Base-by-base conservation (phyloP, 306 rosid species). In the Inga laurina region DNA sequence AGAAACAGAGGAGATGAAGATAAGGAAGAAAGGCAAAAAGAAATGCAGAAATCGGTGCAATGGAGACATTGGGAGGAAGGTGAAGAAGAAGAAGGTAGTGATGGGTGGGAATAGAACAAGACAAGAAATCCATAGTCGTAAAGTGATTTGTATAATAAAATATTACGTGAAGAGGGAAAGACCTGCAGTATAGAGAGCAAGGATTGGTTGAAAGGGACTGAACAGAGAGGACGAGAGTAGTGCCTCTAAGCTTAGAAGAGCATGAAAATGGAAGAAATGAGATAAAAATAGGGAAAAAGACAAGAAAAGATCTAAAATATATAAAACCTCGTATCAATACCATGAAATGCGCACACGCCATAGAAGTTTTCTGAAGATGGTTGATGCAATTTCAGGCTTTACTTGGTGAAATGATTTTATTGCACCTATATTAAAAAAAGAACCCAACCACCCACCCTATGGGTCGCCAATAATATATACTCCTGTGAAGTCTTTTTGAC, bases 1-100 rank as follows among this genome's bases (percentile, higher is more conserved):
- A 0, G 84, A 82, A 84, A 81, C 87, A 22, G 89, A 43, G 82
- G 81, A n/a, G 83, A 88, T 2, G 76, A 91, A 73, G 84, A 78
- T 68, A 68, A 90, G 43, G 46, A 83, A 10, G 52, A 86, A 6
- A 81, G 85, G 19, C 45, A 72, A 1, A 46, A 39, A 35, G 81
- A 56, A 57, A 74, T 67, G 14, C 72, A 39, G 24, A 44, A 61
- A 16, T 19, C 65, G 75, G 22, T 48, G 39, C 35, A 76, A 65
- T 11, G 15, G 59, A 64, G 83, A 35, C 90, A 89, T 86, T 48
- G 67, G 27, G 57, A 22, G 24, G 24, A 27, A 32, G 34, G 34
- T 32, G 34, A 32, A 2, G 2, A n/a, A 43, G 52, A 41, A 41
- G 45, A 13, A 37, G 46, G 11, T 27, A 1, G 30, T 27, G 30